Base-by-base conservation (phyloP, 208 protist genomes). In the Acanthamoeba castellanii region DNA sequence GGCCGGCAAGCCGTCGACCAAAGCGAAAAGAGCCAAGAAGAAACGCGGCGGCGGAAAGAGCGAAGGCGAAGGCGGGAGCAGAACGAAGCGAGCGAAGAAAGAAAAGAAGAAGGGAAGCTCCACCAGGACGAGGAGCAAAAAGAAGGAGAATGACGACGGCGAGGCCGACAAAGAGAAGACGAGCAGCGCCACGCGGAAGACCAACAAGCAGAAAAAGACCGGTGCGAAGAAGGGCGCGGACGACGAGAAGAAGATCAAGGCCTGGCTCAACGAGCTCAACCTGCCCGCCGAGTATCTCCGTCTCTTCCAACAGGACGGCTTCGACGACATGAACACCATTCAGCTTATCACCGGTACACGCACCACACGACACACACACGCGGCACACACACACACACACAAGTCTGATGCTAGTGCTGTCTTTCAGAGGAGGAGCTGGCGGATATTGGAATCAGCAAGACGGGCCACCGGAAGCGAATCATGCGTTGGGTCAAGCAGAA, bases 241-340 rank as follows among this genome's bases (percentile, higher is more conserved):
- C 76, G 76, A 84, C 18, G 76, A 30, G 18, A 27, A 34, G 30
- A 66, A 89, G 52, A 59, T 89, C 5, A 22, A 27, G 30, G 55
- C 47, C 11, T 89, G 82, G 82, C 55, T 89, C 30, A 22, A 32
- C 11, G 55, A 66, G 18, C 82, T 89, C 32, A 27, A 66, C 52
- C 82, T 89, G 50, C 82, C 82, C 27, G 50, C 18, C n/a, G 55
- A 66, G 52, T 89, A 89, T 42, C 52, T 89, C 18, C 3, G 3
- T 6, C 82, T 89, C 30, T 37, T 89, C 42, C 25, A 68, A 42
- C n/a, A 89, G 27, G 82, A 89, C 37, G 82, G 82, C 82, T 89
- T 89, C 32, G 82, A 89, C 52, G 82, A 89, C 82, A 59, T 89
- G 82, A 47, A 57, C 14, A 89, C 82, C n/a, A 89, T 89, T n/a